Percentiles rank a stretch among this genome's conserved stretches.
phyloP scores from a whole-genome alignment of 2,329 filamentous ascomycete genomes.

The Diaporthe vaccinii region DNA sequence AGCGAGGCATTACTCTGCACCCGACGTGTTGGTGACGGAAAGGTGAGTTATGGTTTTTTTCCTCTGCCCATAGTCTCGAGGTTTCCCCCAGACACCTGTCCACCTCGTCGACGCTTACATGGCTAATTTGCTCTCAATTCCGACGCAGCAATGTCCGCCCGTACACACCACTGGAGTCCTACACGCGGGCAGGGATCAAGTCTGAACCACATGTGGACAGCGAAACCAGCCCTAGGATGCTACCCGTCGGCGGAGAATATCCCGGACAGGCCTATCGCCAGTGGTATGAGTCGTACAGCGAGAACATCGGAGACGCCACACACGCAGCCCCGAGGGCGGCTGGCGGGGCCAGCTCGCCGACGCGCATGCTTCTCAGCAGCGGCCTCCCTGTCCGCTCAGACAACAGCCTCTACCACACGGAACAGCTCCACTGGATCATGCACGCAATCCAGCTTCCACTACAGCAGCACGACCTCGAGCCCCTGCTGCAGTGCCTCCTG shows the following conservation, averaged over 20 bases:
- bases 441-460: neutral
- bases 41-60: neutral
- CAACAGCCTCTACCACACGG: neutral
- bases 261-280: conserved; percentile 9
- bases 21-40: conserved; percentile 11
- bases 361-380: neutral
- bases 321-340: neutral
- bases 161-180: neutral
- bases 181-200: conserved; percentile 14
- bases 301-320: neutral
- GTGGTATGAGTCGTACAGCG: neutral
- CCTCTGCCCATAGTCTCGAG: neutral
- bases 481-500: neutral
- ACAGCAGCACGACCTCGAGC: conserved; percentile 10
- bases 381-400: neutral
- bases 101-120: neutral
- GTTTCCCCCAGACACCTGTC: no score
- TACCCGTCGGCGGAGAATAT: neutral
- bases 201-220: conserved; percentile 9
- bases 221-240: conserved; percentile 1
- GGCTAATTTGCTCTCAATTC: neutral
- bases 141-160: neutral
- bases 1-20: conserved; percentile 28
- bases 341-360: neutral
- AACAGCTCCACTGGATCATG: conserved; percentile 8